phyloP scores from a whole-genome alignment of 192 early-diverging fungal species.

The Coemansia sp. region DNA sequence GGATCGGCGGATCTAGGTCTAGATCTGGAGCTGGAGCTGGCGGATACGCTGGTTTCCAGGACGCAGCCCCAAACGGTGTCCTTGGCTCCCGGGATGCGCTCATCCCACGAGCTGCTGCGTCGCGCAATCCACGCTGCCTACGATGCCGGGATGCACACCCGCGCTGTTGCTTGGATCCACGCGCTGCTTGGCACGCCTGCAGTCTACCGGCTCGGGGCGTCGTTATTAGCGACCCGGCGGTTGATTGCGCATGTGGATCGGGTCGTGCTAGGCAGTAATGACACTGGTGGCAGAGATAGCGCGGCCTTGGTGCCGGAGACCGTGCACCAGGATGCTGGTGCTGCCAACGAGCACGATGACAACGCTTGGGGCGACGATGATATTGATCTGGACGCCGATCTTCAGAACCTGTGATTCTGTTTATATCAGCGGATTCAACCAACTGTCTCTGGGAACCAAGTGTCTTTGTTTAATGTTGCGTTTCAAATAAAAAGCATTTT shows the following conservation, averaged over 20 bases:
- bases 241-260: constrained; percentile 33
- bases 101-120: constrained; percentile 22
- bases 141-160: constrained; percentile 17
- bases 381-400: constrained; percentile 32
- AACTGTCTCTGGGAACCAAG: no score
- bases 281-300: neutral
- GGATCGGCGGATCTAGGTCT: neutral
- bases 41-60: neutral
- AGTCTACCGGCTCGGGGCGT: constrained; percentile 10
- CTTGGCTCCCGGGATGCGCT: constrained; percentile 6
- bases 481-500: neutral
- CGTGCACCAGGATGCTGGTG: neutral
- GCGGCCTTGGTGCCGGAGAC: neutral
- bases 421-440: no score
- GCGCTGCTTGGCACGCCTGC: constrained; percentile 22
- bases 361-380: constrained; percentile 31
- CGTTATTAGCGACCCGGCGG: neutral
- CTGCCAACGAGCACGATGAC: neutral
- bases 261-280: constrained; percentile 4
- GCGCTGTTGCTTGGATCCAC: constrained; percentile 29
- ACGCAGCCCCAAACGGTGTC: neutral
- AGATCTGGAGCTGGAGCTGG: neutral
- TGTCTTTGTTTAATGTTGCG: neutral
- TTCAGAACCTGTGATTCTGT: constrained; percentile 14
- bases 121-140: constrained; percentile 16